Evolutionary conservation across 1,284 basidiomycete genomes (phyloP).

Genomic region (Ceratobasidium sp.): DNA sequence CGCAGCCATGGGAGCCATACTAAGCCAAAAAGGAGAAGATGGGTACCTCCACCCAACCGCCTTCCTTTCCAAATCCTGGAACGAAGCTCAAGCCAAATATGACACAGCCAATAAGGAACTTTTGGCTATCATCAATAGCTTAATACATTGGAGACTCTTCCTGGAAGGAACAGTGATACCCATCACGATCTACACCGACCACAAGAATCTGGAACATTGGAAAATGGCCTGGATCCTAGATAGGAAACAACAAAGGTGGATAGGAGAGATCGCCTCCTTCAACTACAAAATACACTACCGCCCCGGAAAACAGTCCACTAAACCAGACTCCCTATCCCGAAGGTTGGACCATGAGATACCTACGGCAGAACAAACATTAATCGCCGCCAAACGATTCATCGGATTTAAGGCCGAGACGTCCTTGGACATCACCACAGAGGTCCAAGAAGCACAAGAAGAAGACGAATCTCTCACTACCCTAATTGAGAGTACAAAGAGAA

Average conservation of each 20-base stretch:
- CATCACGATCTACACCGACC: constrained; percentile 60
- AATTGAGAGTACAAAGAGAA: too few species aligned
- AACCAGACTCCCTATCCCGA: not conserved
- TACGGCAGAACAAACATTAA: not conserved
- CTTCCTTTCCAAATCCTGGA: too few species aligned
- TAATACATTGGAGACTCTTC: constrained; percentile 62
- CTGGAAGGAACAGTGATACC: constrained; percentile 53
- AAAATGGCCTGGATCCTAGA: too few species aligned
- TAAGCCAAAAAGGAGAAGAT: not conserved
- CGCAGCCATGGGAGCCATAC: constrained; percentile 25
- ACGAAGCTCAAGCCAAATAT: too few species aligned
- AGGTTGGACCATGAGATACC: not conserved
- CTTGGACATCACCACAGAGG: too few species aligned
- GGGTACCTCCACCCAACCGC: too few species aligned
- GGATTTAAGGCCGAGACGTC: not conserved
- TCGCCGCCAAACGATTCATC: not conserved
- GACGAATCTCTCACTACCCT: too few species aligned
- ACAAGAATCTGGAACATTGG: constrained; percentile 62
- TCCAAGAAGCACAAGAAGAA: too few species aligned
- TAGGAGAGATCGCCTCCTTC: too few species aligned
- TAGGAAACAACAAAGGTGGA: too few species aligned
- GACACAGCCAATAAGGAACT: not conserved
- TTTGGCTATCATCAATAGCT: constrained; percentile 60
- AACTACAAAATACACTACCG: too few species aligned
- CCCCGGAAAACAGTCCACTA: not conserved